Evolutionary conservation across 2,329 filamentous ascomycete genomes (phyloP), one percentile per base, ranked within the genome.

Genomic region (Verticillium longisporum): DNA sequence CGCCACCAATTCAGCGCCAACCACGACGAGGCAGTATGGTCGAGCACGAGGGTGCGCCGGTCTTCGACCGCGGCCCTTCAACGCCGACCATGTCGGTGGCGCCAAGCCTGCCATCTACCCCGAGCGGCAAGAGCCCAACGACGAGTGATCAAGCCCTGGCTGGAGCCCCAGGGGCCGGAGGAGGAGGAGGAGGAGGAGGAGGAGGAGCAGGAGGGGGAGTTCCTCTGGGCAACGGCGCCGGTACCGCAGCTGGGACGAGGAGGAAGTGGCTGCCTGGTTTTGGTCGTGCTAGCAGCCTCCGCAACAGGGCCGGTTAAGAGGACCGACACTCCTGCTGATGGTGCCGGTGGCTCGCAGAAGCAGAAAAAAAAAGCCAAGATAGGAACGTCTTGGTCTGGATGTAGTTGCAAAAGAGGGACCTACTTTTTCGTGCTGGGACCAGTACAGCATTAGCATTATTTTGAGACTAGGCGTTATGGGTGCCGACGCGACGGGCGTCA

Each of bases 1-100:
- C 83, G 3, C 83, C 83, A 4, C 83, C 83, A 1, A 86, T 86
- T 58, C 71, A 80, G 73, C 75, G 82, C 15, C 81, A 78, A 58
- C 72, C 66, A 1, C 60, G 67, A 62, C 62, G 13, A 56, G 34
- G 18, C 55, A 60, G 55, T 61, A 59, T 6, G 61, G 64, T 32
- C 69, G 57, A 59, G 63, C 66, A 1, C 61, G 60, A 63, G 38
- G 61, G 61, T 13, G 60, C 55, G 14, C 58, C 64, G 10, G 26
- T 64, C 6, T 6, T 56, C n/a, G 62, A 62, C 5, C 33, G 38
- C 6, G 21, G 33, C 11, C 59, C 57, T 4, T 45, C 45, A 1
- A 50, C 50, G 9, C 63, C 60, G 1, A 56, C 37, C 1, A 61
- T 61, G 56, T 58, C 60, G 18, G 32, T 57, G 37, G 36, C 58